These are phyloP conservation scores for Stachybotrys echinatus DNA, from an alignment of 2,329 filamentous ascomycete genomes.

Conservation along the genomic window DNA sequence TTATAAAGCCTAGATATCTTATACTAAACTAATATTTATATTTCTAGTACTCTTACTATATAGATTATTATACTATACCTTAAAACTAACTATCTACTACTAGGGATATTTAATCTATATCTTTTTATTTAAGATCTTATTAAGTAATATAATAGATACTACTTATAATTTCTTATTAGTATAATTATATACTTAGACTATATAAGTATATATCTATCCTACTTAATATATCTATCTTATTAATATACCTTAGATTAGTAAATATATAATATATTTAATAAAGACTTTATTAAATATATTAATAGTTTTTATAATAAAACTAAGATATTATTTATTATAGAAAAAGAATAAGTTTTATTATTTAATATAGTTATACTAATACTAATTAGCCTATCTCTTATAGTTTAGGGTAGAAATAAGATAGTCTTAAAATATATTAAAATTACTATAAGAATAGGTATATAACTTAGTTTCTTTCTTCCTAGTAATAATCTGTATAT, in stretches of 20 bases:
- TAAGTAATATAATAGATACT: constrained; percentile 12
- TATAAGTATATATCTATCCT: constrained; percentile 16
- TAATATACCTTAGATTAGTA: constrained; percentile 16
- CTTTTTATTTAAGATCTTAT: constrained; percentile 29
- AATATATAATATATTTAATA: constrained; percentile 27
- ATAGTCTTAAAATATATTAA: constrained; percentile 21
- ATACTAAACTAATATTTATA: constrained; percentile 26
- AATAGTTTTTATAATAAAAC: constrained; percentile 19
- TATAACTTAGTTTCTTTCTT: constrained; percentile 22
- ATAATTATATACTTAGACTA: constrained; percentile 26
- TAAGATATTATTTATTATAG: constrained; percentile 15
- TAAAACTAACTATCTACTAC: constrained; percentile 30
- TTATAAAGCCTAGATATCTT: constrained; percentile 20
- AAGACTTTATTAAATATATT: constrained; percentile 9
- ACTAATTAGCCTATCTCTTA: constrained; percentile 25
- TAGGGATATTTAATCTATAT: constrained; percentile 27
- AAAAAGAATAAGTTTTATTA: constrained; percentile 13
- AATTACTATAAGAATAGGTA: constrained; percentile 22
- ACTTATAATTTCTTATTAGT: constrained; percentile 26
- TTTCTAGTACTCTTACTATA: constrained; percentile 22
- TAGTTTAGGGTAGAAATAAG: constrained; percentile 29
- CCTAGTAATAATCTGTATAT: constrained; percentile 1
- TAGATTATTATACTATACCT: constrained; percentile 29
- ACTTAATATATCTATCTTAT: neutral
- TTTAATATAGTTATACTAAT: constrained; percentile 23